Evolutionary conservation across 2,329 filamentous ascomycete genomes (phyloP).

Genomic region (Allantophomopsis cytisporea): DNA sequence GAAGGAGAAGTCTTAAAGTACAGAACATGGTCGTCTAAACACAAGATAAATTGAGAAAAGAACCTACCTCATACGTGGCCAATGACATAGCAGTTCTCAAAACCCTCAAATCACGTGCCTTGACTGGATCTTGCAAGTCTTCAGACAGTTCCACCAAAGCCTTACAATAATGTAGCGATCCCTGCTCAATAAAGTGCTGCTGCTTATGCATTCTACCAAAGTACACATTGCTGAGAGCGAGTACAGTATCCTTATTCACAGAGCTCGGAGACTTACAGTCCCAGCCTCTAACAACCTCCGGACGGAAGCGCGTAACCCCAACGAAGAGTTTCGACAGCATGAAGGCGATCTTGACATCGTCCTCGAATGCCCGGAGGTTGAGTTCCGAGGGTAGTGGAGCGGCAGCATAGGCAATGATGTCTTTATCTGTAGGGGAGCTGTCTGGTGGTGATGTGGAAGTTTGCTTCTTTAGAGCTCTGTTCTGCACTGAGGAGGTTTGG

Average conservation of each 20-base stretch:
- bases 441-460: no score
- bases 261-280: background rate
- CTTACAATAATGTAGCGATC: background rate
- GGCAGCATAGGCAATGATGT: background rate
- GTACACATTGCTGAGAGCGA: constrained; percentile 1
- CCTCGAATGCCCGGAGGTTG: constrained; percentile 1
- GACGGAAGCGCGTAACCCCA: background rate
- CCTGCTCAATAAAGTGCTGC: background rate
- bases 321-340: constrained; percentile 1
- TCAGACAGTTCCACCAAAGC: constrained; percentile 1
- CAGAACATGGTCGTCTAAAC: no score
- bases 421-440: no score
- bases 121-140: constrained; percentile 2
- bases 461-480: background rate
- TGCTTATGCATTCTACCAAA: constrained; percentile 1
- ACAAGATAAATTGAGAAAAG: no score
- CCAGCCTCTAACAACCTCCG: background rate
- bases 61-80: constrained; percentile 2
- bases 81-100: constrained; percentile 2
- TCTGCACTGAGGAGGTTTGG: constrained; percentile 1
- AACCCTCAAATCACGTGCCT: background rate
- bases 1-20: no score
- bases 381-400: background rate
- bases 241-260: background rate
- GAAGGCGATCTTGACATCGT: constrained; percentile 2